A percentile compares a stretch with the other conserved stretches of the same genome.
These are phyloP conservation scores for Mucor plumbeus DNA, from an alignment of 371 early-diverging fungal genomes.

Conservation along the genomic window DNA sequence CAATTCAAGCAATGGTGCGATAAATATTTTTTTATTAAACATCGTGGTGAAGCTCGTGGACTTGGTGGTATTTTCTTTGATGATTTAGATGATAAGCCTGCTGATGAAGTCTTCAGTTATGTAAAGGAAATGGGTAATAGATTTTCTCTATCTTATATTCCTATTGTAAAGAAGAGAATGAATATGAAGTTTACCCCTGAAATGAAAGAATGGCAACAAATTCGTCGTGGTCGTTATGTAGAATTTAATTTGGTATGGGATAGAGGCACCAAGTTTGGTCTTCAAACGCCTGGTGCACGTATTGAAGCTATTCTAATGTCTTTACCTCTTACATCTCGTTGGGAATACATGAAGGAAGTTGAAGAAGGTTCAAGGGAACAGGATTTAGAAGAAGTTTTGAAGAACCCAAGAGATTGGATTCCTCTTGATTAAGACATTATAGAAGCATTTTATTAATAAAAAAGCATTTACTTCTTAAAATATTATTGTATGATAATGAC, in stretches of 20 bases:
- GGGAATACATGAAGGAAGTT: slow-evolving; percentile 85
- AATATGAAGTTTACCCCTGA: slow-evolving; percentile 64
- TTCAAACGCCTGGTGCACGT: slow-evolving; percentile 81
- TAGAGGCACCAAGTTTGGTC: slow-evolving; percentile 88
- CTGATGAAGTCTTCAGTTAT: slow-evolving; percentile 73
- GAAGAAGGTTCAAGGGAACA: slow-evolving; percentile 71
- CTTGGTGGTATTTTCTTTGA: slow-evolving; percentile 90
- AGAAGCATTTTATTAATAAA: background rate
- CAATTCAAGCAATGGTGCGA: slow-evolving; percentile 87
- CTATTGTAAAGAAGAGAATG: slow-evolving; percentile 72
- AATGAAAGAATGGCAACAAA: slow-evolving; percentile 81
- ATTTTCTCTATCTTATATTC: slow-evolving; percentile 79
- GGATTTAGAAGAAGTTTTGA: slow-evolving; percentile 76
- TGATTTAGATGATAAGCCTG: slow-evolving; percentile 70
- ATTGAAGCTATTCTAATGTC: slow-evolving; percentile 87
- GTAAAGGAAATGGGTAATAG: slow-evolving; percentile 71
- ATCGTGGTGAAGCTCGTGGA: slow-evolving; percentile 82
- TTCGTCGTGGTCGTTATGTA: slow-evolving; percentile 86
- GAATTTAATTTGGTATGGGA: slow-evolving; percentile 89
- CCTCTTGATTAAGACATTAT: slow-evolving; percentile 30
- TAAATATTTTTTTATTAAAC: slow-evolving; percentile 76
- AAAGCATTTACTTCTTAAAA: no score
- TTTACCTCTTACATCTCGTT: slow-evolving; percentile 79
- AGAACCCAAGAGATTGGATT: slow-evolving; percentile 86
- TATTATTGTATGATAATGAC: no score